These are phyloP conservation scores for Saussurea involucrata DNA, from an alignment of 129 eudicot species.

Conservation along the genomic window DNA sequence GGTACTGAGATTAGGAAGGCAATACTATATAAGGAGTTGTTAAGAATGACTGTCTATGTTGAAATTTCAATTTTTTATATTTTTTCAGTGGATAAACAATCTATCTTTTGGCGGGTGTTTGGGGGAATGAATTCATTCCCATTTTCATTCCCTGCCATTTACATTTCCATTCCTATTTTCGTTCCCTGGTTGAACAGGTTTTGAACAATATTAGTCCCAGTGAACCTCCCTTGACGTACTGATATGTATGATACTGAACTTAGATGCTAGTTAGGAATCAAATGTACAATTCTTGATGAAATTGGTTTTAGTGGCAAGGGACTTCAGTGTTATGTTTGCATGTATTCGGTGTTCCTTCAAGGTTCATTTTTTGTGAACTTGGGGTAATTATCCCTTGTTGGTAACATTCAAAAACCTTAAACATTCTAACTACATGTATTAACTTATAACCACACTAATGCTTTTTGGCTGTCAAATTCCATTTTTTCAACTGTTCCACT, in stretches of 20 bases:
- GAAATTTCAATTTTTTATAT: neutral
- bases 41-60: neutral
- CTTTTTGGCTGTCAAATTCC: neutral
- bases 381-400: neutral
- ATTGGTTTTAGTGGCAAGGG: neutral
- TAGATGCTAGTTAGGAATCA: neutral
- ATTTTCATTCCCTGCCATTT: no score
- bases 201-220: neutral
- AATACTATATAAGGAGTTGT: neutral
- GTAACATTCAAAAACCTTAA: neutral
- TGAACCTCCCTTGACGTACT: neutral
- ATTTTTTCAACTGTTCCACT: neutral
- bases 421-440: neutral
- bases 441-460: neutral
- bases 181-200: neutral
- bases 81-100: neutral
- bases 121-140: no score
- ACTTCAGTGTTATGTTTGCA: neutral
- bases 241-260: neutral
- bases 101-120: neutral
- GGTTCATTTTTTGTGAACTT: neutral
- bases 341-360: neutral
- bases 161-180: no score
- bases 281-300: neutral
- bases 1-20: neutral